Evolutionary conservation across 257 asterid genomes (phyloP), one percentile per base, ranked within the genome.

Genomic region (Penstemon eatonii): DNA sequence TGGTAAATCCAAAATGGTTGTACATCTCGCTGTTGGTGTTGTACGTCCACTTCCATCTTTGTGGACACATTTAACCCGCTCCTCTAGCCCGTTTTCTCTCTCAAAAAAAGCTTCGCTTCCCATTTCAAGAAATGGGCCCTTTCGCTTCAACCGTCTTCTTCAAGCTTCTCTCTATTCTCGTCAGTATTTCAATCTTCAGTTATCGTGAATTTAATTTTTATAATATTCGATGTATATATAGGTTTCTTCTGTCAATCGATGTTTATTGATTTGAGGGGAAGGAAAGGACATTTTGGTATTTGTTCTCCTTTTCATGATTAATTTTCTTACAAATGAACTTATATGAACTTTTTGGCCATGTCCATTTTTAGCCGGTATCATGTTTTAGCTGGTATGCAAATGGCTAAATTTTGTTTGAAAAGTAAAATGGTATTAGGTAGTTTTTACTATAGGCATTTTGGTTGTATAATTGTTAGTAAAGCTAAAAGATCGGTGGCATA

Each of bases 101-200:
- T 10, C 58, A n/a, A 72, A 40, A 25, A 60, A 56, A 38, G 36
- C 44, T 60, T 67, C 87, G 33, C 8, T 78, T 65, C 64, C 76
- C 39, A 10, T 78, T 69, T 47, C 90, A 33, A 71, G 76, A 63
- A 73, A 76, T 67, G 72, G 63, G 66, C 58, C 79, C 6, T 70
- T 73, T 65, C 80, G 73, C 63, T 68, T 65, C 68, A 81, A 51
- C 46, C 78, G 72, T 52, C 4, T 65, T 72, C 44, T 81, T 74
- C 78, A 72, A 69, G 90, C 92, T 68, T 82, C 87, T 63, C 74
- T 84, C 45, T 87, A 64, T 66, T 75, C 93, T 56, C 61, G 97
- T 87, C 71, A 74, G 89, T 79, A 38, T 38, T 56, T 56, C 45
- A 13, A 60, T 57, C 44, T 68, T 49, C 63, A 8, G 12, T 25